A percentile compares a stretch with the other conserved stretches of the same genome.
Conservation (phyloP, 2,329 filamentous ascomycete species). For the Penicillium sclerotiorum region DNA sequence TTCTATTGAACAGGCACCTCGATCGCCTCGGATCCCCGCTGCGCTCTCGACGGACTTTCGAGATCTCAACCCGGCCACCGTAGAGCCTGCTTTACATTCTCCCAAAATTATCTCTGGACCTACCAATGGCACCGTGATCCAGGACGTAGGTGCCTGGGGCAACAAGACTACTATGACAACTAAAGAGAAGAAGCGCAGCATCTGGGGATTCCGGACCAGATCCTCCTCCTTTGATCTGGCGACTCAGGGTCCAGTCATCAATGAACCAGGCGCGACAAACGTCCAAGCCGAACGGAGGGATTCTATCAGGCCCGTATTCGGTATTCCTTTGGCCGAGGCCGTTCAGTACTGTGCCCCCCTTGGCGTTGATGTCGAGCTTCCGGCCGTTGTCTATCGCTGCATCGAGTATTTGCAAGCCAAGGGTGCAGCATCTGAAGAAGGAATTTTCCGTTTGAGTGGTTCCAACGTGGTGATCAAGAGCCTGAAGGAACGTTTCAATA, state of each 20-base stretch:
- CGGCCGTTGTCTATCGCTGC: constrained; percentile 91
- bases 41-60: constrained; percentile 32
- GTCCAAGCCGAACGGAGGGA: constrained; percentile 53
- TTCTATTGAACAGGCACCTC: constrained; percentile 35
- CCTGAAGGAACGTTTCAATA: constrained; percentile 90
- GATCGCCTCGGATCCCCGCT: constrained; percentile 37
- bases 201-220: constrained; percentile 67
- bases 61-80: constrained; percentile 24
- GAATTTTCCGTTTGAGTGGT: constrained; percentile 95
- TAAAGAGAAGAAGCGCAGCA: constrained; percentile 78
- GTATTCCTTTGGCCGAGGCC: constrained; percentile 80
- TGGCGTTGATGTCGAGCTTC: constrained; percentile 74
- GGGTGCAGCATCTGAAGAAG: constrained; percentile 81
- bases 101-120: constrained; percentile 75
- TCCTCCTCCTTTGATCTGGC: constrained; percentile 72
- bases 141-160: constrained; percentile 83
- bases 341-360: constrained; percentile 75
- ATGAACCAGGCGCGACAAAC: constrained; percentile 47
- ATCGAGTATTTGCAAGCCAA: constrained; percentile 88
- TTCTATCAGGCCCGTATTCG: constrained; percentile 74
- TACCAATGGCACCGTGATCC: constrained; percentile 80
- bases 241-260: constrained; percentile 35
- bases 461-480: constrained; percentile 93
- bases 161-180: constrained; percentile 66
- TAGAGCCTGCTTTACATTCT: constrained; percentile 37